Evolutionary conservation across 2,329 filamentous ascomycete species (phyloP).

Genomic region (Aspergillus texensis): DNA sequence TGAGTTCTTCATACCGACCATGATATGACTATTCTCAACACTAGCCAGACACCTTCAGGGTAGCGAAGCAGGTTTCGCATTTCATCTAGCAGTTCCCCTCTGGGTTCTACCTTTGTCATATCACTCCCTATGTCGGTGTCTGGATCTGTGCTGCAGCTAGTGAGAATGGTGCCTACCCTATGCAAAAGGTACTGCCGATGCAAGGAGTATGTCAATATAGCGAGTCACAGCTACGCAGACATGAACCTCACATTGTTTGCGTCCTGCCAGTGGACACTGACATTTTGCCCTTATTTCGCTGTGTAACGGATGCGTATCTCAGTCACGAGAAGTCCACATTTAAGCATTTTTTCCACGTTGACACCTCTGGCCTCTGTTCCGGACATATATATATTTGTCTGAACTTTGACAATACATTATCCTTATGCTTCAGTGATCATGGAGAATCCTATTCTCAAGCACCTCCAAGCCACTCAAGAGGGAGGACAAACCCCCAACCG

Average conservation of each 20-base stretch:
- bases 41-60: too few relatives aligned
- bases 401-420: background rate
- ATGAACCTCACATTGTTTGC: background rate
- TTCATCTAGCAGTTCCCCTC: too few relatives aligned
- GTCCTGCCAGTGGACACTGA: too few relatives aligned
- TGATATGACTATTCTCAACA: too few relatives aligned
- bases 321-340: background rate
- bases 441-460: background rate
- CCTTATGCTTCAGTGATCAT: background rate
- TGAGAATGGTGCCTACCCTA: too few relatives aligned
- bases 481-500: conserved; percentile 15
- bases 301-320: background rate
- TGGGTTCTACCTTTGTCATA: too few relatives aligned
- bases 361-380: background rate
- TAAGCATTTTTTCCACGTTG: too few relatives aligned
- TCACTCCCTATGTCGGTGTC: too few relatives aligned
- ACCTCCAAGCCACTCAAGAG: background rate
- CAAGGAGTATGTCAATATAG: background rate
- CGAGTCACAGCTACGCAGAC: background rate
- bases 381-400: background rate
- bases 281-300: background rate
- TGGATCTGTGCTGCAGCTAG: too few relatives aligned
- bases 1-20: too few relatives aligned
- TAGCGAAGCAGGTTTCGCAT: too few relatives aligned
- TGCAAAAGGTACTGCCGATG: background rate